Evolutionary conservation across 805 yeast genomes (phyloP), one percentile per base, ranked within the genome.

Genomic region (Brettanomyces sp.): DNA sequence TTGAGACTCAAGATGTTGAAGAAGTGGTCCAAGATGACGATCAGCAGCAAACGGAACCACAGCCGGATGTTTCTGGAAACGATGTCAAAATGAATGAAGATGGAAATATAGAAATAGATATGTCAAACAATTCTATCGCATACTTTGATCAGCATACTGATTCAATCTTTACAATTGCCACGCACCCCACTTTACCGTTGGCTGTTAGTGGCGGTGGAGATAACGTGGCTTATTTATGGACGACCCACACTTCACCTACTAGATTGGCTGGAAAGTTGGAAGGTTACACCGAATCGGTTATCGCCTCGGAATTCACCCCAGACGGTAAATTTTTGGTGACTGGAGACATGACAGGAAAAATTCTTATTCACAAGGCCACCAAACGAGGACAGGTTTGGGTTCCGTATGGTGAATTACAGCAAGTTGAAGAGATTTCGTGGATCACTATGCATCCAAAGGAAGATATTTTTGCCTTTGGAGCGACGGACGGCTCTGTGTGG

Each of bases 131-230:
- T 66, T 87, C 98, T 6, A 77, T 82, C 68, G 71, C 87, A 0
- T 93, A 87, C 64, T 93, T 93, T 62, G 99, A 93, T 60, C 74
- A 76, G 53, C 99, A 93, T 60, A 73, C 76, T 46, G 99, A 93
- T 64, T 87, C 96, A 3, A 77, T 91, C 3, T 91, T 85, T 65
- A 72, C 85, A 12, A 72, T 93, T n/a, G 77, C 85, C 43, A 68
- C 80, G 5, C 97, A 93, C 62, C 97, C 97, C 36, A 72, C 72
- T 5, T 70, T 89, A 49, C 97, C 97, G 14, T 64, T 83, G 62
- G 93, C 86, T 7, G 83, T 82, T n/a, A 76, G 91, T 22, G 99
- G 99, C 30, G 98, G 96, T 38, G 98, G 95, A 48, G 99, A 93
- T 63, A 82, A 91, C 62, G 70, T 78, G 24, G 96, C 90, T 1